phyloP scores from a whole-genome alignment of 352 stramenopile genomes.

The Plasmopara halstedii region DNA sequence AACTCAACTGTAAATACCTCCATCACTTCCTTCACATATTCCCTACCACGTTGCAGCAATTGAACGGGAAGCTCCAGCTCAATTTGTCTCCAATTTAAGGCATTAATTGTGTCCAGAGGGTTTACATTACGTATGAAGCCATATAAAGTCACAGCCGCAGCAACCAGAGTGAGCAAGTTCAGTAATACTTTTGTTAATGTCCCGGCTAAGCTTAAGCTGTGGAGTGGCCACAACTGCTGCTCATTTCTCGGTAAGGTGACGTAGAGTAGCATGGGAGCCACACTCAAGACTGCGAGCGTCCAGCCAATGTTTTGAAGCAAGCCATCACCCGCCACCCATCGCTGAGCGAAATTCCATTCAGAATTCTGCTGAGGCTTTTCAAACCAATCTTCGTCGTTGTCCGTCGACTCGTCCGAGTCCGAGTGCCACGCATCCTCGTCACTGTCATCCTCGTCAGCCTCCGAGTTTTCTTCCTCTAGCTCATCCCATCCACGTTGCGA shows the following conservation, averaged over 20 bases:
- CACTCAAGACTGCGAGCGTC: constrained; percentile 33
- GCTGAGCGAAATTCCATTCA: constrained; percentile 10
- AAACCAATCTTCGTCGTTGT: constrained; percentile 15
- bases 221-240: constrained; percentile 28
- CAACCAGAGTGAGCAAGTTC: constrained; percentile 29
- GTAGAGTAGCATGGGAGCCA: constrained; percentile 49
- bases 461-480: constrained; percentile 29
- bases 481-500: constrained; percentile 47
- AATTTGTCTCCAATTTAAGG: constrained; percentile 17
- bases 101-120: constrained; percentile 3
- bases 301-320: constrained; percentile 47
- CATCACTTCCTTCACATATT: constrained; percentile 2
- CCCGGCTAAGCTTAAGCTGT: constrained; percentile 19
- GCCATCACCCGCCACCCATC: constrained; percentile 25
- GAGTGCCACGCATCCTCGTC: constrained; percentile 29
- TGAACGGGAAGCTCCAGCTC: constrained; percentile 16
- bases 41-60: constrained; percentile 16
- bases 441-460: constrained; percentile 14
- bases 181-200: constrained; percentile 28
- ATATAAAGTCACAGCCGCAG: constrained; percentile 15
- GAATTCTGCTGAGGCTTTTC: not conserved
- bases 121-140: constrained; percentile 17
- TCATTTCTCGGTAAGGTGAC: constrained; percentile 12
- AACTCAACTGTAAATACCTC: constrained; percentile 8
- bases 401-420: constrained; percentile 28